Percentiles rank a stretch among this genome's conserved stretches.
These are phyloP conservation scores for Zygoascus flipseniorum DNA, from an alignment of 805 yeast genomes.

Conservation along the genomic window DNA sequence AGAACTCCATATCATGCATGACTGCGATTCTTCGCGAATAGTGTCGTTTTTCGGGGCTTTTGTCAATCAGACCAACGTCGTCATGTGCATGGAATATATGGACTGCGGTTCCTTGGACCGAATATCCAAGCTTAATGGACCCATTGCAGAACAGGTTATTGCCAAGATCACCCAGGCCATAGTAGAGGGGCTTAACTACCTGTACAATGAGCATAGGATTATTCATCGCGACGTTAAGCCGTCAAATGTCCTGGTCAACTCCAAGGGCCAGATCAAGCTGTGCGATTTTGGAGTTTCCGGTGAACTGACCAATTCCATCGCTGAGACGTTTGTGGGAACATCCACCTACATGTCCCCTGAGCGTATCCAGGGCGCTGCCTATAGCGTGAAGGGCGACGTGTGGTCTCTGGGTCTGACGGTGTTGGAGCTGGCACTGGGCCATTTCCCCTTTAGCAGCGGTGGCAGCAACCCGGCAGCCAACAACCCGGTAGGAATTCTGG, in stretches of 20 bases:
- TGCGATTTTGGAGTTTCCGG: conserved; percentile 97
- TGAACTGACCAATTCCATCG: conserved; percentile 85
- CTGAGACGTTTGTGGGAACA: conserved; percentile 97
- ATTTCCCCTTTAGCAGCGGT: conserved; percentile 49
- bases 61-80: conserved; percentile 59
- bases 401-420: conserved; percentile 95
- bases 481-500: conserved; percentile 66
- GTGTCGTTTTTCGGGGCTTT: conserved; percentile 90
- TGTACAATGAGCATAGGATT: conserved; percentile 76
- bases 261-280: conserved; percentile 77
- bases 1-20: conserved; percentile 85
- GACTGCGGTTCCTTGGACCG: conserved; percentile 90
- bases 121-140: conserved; percentile 52
- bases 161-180: conserved; percentile 71
- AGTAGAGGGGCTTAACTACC: conserved; percentile 68
- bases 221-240: conserved; percentile 97
- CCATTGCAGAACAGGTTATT: conserved; percentile 58
- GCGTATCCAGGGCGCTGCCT: conserved; percentile 88
- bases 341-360: conserved; percentile 98
- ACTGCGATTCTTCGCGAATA: conserved; percentile 71
- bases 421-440: conserved; percentile 80
- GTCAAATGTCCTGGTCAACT: conserved; percentile 80
- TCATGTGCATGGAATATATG: conserved; percentile 92
- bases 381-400: conserved; percentile 91
- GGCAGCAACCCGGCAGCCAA: conserved; percentile 15